Conservation (phyloP, 2,329 filamentous ascomycete genomes). For the Pseudopithomyces chartarum region DNA sequence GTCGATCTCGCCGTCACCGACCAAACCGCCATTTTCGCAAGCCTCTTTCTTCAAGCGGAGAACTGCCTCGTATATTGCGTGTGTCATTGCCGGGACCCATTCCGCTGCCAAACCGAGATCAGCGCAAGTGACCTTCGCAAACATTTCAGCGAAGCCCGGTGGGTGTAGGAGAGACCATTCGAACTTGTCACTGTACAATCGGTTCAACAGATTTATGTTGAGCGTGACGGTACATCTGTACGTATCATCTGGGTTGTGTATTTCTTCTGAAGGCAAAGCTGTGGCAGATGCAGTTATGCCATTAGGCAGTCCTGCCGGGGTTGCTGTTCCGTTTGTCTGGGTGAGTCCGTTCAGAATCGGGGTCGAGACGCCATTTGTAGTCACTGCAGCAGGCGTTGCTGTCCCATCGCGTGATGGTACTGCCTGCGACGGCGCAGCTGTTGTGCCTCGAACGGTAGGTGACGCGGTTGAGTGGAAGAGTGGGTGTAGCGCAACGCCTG, state of each 20-base stretch:
- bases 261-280: slow-evolving; percentile 67
- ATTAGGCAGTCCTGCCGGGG: slow-evolving; percentile 54
- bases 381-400: slow-evolving; percentile 52
- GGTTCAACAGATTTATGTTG: slow-evolving; percentile 88
- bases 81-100: slow-evolving; percentile 92
- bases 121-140: slow-evolving; percentile 89
- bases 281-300: slow-evolving; percentile 74
- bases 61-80: slow-evolving; percentile 96
- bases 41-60: slow-evolving; percentile 94
- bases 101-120: slow-evolving; percentile 89
- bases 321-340: slow-evolving; percentile 49
- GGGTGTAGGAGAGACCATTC: slow-evolving; percentile 96
- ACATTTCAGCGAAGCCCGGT: slow-evolving; percentile 87
- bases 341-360: slow-evolving; percentile 54
- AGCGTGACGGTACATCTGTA: slow-evolving; percentile 92
- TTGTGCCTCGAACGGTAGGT: slow-evolving; percentile 34
- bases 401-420: slow-evolving; percentile 57
- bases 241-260: slow-evolving; percentile 88
- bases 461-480: slow-evolving; percentile 72
- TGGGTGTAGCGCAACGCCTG: slow-evolving; percentile 89
- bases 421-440: slow-evolving; percentile 39
- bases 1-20: slow-evolving; percentile 77
- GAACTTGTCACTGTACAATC: slow-evolving; percentile 94
- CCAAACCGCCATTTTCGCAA: slow-evolving; percentile 85
- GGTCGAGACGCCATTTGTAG: slow-evolving; percentile 62